Base-by-base conservation (phyloP, 108 stramenopile genomes). In the Schizochytrium sp. region DNA sequence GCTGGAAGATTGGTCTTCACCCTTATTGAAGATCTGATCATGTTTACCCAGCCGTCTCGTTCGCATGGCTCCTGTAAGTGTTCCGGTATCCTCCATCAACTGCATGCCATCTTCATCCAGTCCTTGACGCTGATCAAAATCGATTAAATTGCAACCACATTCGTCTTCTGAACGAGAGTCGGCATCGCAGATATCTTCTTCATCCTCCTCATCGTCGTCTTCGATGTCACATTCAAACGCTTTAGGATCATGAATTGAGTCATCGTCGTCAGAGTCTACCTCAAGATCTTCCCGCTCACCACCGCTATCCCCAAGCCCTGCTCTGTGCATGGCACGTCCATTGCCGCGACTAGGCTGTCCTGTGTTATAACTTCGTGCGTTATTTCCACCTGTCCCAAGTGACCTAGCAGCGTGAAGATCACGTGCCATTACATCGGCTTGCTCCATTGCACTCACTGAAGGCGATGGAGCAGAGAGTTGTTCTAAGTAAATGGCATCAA, bases 181-280 rank as follows among this genome's bases (percentile, higher is more conserved):
- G 19, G 19, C 41, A 41, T 72, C 40, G 72, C 41, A 12, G n/a
- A 55, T 2, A 2, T 55, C 76, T 19, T 55, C 50, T 5, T 83
- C 76, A 1, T 83, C 76, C 13, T 83, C 76, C 5, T 83, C 76
- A 38, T 40, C 15, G 12, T 83, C 76, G 50, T 83, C 76, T n/a
- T 83, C 47, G 50, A 38, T 40, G 76, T 83, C 76, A 53, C 76
- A 83, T 55, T 83, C 76, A 40, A 83, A 83, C 12, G 76, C 76
- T 53, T 83, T 83, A 5, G 76, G 76, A 2, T 83, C 76, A 10
- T 83, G 76, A 40, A 83, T 83, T 5, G 50, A 49, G 76, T 55
- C 76, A 50, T 55, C 53, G 55, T 83, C 76, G 15, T 83, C 76
- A 42, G 1, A 13, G 12, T 69, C 64, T 38, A 44, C 64, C 64